Evolutionary conservation across 1,284 basidiomycete species (phyloP), one percentile per base, ranked within the genome.

Genomic region (Ustilago loliicola): DNA sequence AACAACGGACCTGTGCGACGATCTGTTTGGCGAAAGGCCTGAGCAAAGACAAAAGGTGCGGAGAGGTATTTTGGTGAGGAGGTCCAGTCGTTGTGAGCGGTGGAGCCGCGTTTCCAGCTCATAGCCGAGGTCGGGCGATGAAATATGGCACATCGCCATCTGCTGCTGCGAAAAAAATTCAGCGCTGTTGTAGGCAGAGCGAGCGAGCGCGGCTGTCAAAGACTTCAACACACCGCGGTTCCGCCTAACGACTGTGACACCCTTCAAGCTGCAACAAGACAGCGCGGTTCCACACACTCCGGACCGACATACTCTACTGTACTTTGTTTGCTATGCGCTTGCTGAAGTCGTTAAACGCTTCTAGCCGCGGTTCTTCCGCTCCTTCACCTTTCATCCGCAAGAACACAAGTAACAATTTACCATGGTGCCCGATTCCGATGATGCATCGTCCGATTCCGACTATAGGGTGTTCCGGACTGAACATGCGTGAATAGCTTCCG

Each of bases 21-120:
- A 19, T 21, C 7, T 7, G n/a, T 17, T 11, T 15, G 15, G n/a
- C 15, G 42, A 45, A n/a, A 21, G 11, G 42, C 42, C 42, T n/a
- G 42, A 45, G 42, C 21, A 21, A 45, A 15, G 38, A 17, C 15
- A 40, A 40, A 15, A 40, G 19, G 42, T 45, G n/a, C 21, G 42
- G 42, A 45, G 17, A 45, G n/a, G 42, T 6, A 21, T 7, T 7
- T 40, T 15, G 38, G 38, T 40, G 38, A 40, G 17, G 15, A 36
- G 34, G 34, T 10, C 34, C 10, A 36, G 34, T 8, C 15, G 21
- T 21, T 17, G 2, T 45, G 15, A 45, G 42, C 51, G 5, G 30
- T 30, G 51, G 53, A 55, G 53, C 53, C 53, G 53, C 53, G 53
- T 55, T 55, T 55, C 53, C 21, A n/a, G 17, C 11, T n/a, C 2